These are phyloP conservation scores for Coriolopsis trogii DNA, from an alignment of 1,284 basidiomycete species.

Conservation along the genomic window DNA sequence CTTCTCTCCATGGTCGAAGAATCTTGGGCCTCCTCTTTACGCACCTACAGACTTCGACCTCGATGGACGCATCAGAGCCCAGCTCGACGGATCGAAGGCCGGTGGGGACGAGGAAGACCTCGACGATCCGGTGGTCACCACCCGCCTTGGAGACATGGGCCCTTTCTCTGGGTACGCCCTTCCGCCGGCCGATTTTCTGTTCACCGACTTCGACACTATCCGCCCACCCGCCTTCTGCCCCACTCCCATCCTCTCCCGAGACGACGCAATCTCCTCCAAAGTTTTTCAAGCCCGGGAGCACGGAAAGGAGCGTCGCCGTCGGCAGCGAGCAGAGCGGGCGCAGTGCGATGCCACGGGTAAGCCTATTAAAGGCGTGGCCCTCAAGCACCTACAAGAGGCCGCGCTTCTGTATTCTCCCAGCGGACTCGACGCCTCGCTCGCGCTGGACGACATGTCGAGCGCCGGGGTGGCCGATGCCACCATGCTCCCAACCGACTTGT, in stretches of 20 bases:
- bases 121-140: no score
- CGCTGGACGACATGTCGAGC: background rate
- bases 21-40: background rate
- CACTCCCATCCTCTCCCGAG: no score
- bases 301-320: background rate
- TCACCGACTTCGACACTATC: no score
- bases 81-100: background rate
- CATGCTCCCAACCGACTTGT: background rate
- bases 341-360: background rate
- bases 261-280: no score
- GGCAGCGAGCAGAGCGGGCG: background rate
- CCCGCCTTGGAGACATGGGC: no score
- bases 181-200: no score
- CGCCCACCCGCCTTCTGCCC: no score
- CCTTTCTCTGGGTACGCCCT: no score
- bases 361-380: background rate
- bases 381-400: background rate
- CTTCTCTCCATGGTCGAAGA: background rate
- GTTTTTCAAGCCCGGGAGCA: no score
- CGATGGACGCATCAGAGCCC: background rate
- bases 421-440: background rate
- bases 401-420: background rate
- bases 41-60: conserved; percentile 3
- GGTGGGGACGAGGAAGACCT: no score
- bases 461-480: background rate